Conservation (phyloP, 148 eudicot genomes). For the Camellia granthamiana region DNA sequence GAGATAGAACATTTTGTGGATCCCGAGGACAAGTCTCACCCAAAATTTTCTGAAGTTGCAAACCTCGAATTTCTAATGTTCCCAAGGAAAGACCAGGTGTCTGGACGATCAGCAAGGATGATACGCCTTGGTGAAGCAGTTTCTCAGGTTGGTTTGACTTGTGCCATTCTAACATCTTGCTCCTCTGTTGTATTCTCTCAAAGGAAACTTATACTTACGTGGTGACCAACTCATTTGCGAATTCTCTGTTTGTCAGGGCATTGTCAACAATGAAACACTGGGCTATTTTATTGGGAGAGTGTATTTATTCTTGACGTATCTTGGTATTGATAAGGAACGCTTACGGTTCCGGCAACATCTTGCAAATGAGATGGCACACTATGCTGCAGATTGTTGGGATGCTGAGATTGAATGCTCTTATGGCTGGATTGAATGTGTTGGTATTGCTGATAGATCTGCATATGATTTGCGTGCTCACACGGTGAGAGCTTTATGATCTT, state of each 20-base stretch:
- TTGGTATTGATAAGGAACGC: constrained; percentile 86
- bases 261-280: constrained; percentile 20
- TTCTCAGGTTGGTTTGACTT: constrained; percentile 48
- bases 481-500: constrained; percentile 36
- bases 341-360: constrained; percentile 91
- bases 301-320: constrained; percentile 69
- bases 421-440: constrained; percentile 99
- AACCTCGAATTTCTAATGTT: constrained; percentile 79
- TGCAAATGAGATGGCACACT: constrained; percentile 99
- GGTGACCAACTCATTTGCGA: neutral
- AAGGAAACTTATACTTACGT: neutral
- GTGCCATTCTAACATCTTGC: neutral
- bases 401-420: constrained; percentile 93
- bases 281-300: constrained; percentile 44
- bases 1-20: constrained; percentile 98
- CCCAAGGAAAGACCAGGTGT: constrained; percentile 88
- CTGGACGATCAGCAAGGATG: constrained; percentile 67
- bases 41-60: constrained; percentile 74
- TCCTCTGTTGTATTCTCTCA: neutral
- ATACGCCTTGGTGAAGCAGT: constrained; percentile 71
- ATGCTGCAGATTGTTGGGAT: constrained; percentile 99
- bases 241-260: constrained; percentile 10
- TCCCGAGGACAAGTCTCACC: constrained; percentile 88
- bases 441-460: constrained; percentile 98
- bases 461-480: constrained; percentile 88